A percentile compares a stretch with the other conserved stretches of the same genome.
Conservation (phyloP, 345 rosid species). For the Camelina hispida region DNA sequence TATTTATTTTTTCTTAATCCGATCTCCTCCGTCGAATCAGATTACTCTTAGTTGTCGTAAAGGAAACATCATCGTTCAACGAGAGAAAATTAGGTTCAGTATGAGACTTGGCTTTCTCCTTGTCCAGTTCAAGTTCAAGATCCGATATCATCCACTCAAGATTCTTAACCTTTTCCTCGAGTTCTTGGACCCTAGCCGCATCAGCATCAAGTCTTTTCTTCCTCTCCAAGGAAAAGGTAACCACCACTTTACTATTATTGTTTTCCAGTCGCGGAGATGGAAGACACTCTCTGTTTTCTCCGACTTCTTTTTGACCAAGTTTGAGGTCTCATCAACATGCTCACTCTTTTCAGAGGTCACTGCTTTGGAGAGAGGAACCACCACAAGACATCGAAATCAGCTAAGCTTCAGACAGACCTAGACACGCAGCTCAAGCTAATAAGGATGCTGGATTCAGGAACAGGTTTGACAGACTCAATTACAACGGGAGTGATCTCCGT, state of each 20-base stretch:
- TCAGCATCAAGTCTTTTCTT: not conserved
- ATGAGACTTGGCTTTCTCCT: not conserved
- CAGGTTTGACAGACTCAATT: too few species aligned
- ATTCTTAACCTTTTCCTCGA: not conserved
- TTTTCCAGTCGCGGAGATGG: slow-evolving; percentile 6
- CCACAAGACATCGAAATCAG: too few species aligned
- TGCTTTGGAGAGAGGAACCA: slow-evolving; percentile 47
- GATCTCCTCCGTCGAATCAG: not conserved
- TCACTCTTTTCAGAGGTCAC: slow-evolving; percentile 39
- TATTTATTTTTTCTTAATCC: not conserved
- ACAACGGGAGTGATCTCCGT: too few species aligned
- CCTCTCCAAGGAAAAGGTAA: slow-evolving; percentile 12
- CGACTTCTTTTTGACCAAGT: slow-evolving; percentile 24
- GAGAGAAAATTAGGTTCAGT: not conserved
- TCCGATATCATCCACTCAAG: not conserved
- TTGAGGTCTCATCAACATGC: slow-evolving; percentile 51
- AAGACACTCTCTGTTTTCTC: slow-evolving; percentile 26
- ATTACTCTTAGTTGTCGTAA: not conserved
- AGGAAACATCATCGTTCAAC: not conserved
- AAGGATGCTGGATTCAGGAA: too few species aligned
- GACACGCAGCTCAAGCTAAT: too few species aligned
- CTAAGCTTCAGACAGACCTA: too few species aligned
- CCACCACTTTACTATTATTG: slow-evolving; percentile 30
- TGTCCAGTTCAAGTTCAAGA: slow-evolving; percentile 10
- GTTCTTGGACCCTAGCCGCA: not conserved